A percentile compares a stretch with the other conserved stretches of the same genome.
phyloP scores from a whole-genome alignment of 371 early-diverging fungal species.

The Haplosporangium sp. region DNA sequence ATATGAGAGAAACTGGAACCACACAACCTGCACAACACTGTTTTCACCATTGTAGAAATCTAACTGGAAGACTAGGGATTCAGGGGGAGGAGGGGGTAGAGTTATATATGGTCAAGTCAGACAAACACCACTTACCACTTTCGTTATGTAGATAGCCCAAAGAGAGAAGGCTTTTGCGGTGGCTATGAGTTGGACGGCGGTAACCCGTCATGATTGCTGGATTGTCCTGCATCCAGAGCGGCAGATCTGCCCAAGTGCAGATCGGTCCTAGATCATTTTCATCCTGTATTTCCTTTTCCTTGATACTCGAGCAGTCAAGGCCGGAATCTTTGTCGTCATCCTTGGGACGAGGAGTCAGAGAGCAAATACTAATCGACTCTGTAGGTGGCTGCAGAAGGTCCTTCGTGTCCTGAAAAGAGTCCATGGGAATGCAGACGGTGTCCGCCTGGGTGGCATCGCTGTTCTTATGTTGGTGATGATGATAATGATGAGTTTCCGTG shows the following conservation, averaged over 20 bases:
- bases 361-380: constrained; percentile 13
- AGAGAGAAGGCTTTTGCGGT: constrained; percentile 73
- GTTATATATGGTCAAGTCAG: neutral
- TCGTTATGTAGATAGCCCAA: constrained; percentile 91
- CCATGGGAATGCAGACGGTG: constrained; percentile 3
- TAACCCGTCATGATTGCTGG: constrained; percentile 79
- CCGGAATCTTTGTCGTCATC: constrained; percentile 8
- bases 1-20: no score
- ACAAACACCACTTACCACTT: constrained; percentile 63
- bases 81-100: neutral
- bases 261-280: constrained; percentile 23
- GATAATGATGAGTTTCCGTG: constrained; percentile 10
- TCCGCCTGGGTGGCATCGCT: constrained; percentile 4
- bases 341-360: constrained; percentile 10
- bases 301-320: neutral
- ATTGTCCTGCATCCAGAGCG: constrained; percentile 84
- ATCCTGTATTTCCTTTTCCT: constrained; percentile 9
- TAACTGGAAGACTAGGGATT: neutral
- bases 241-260: constrained; percentile 70
- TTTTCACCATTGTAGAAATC: neutral
- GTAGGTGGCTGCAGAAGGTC: neutral
- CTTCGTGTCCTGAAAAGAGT: constrained; percentile 7
- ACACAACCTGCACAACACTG: no score
- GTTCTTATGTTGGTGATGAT: constrained; percentile 10
- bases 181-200: constrained; percentile 80